A percentile compares a stretch with the other conserved stretches of the same genome.
These are phyloP conservation scores for Colletotrichum caudatum DNA, from an alignment of 2,329 filamentous ascomycete species.

Conservation along the genomic window DNA sequence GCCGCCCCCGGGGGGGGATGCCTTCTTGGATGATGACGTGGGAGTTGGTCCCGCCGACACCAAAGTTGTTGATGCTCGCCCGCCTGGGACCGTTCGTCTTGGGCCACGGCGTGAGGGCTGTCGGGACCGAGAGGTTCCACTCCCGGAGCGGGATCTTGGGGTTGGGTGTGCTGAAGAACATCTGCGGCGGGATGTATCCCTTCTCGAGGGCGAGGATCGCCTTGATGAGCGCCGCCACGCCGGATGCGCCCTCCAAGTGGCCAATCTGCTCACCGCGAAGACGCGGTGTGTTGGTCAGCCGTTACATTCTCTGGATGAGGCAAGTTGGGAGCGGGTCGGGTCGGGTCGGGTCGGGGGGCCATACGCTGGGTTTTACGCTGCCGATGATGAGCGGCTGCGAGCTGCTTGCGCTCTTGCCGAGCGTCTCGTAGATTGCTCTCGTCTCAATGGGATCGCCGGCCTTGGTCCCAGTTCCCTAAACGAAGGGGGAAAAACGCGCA, in stretches of 20 bases:
- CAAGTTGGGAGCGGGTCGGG: too few species aligned
- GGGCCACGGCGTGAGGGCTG: constrained; percentile 4
- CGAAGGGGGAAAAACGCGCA: not conserved
- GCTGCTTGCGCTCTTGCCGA: not conserved
- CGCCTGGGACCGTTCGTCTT: not conserved
- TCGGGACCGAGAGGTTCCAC: constrained; percentile 20
- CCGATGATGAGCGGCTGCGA: not conserved
- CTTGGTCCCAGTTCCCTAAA: not conserved
- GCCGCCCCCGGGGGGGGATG: too few species aligned
- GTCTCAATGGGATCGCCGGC: not conserved
- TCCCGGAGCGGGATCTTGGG: not conserved
- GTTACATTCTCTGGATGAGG: too few species aligned
- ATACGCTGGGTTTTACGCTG: constrained; percentile 39
- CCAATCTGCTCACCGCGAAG: constrained; percentile 2
- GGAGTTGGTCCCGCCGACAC: constrained; percentile 34
- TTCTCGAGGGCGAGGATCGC: constrained; percentile 13
- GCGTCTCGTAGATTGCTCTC: not conserved
- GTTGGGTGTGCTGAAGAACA: constrained; percentile 11
- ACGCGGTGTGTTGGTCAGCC: too few species aligned
- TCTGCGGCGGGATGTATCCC: constrained; percentile 16
- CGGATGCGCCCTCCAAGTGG: constrained; percentile 9
- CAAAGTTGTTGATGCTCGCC: constrained; percentile 27
- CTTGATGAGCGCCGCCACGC: constrained; percentile 24
- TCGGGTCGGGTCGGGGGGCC: too few species aligned
- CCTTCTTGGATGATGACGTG: constrained; percentile 26